These are phyloP conservation scores for Esteya vermicola DNA, from an alignment of 2,329 filamentous ascomycete species.

Conservation along the genomic window DNA sequence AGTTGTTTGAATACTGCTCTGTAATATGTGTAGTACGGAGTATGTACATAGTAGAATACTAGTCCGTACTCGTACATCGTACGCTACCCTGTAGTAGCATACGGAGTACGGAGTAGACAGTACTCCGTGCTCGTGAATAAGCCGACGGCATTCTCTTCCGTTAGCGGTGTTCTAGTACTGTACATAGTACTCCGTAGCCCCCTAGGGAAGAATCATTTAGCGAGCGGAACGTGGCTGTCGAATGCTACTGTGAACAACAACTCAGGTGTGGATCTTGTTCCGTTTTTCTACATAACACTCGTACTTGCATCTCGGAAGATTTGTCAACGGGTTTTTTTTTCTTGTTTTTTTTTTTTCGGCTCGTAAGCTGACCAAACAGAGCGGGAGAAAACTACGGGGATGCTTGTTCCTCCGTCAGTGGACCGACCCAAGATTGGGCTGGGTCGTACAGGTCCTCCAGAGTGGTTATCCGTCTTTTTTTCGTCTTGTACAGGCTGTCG, in stretches of 20 bases:
- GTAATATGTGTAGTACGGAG: neutral
- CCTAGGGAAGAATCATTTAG: no score
- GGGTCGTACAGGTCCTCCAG: no score
- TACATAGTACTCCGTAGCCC: no score
- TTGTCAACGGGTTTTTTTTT: no score
- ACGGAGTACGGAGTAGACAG: no score
- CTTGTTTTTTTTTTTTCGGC: neutral
- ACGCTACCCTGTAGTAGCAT: no score
- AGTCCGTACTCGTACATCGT: no score
- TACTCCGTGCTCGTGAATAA: no score
- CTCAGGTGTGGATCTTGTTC: neutral
- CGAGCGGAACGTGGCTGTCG: neutral
- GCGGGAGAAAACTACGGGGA: neutral
- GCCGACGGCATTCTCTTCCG: neutral
- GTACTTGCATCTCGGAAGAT: no score
- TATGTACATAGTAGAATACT: neutral
- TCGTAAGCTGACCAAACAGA: conserved; percentile 1
- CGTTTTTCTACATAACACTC: neutral
- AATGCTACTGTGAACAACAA: neutral
- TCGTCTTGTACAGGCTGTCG: no score
- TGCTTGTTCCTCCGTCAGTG: no score
- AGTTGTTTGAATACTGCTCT: neutral
- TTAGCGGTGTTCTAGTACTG: no score
- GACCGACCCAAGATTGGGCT: neutral
- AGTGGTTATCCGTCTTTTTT: neutral